Percentiles rank a stretch among this genome's conserved stretches.
These are phyloP conservation scores for Penicillium desertorum DNA, from an alignment of 495 filamentous ascomycete genomes.

Conservation along the genomic window DNA sequence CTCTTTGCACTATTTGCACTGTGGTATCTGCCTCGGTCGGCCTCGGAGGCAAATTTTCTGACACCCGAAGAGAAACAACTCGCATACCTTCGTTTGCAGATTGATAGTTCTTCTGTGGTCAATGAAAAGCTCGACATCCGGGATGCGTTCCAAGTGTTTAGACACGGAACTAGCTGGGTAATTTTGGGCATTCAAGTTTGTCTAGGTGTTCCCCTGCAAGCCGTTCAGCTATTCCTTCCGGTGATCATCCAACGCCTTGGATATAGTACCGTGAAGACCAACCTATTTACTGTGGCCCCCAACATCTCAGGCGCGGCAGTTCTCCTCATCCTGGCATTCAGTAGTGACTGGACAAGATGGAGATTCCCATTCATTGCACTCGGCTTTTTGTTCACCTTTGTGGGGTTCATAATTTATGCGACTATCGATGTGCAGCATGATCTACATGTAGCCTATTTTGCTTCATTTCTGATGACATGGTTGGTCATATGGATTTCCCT, in stretches of 20 bases:
- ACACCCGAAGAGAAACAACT: slow-evolving; percentile 60
- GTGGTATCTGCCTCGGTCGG: slow-evolving; percentile 64
- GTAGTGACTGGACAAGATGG: slow-evolving; percentile 58
- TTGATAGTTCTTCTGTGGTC: slow-evolving; percentile 66
- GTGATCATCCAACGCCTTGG: slow-evolving; percentile 65
- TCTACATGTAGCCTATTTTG: slow-evolving; percentile 66
- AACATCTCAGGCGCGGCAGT: slow-evolving; percentile 65
- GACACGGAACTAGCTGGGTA: slow-evolving; percentile 55
- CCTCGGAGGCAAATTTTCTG: slow-evolving; percentile 61
- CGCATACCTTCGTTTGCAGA: slow-evolving; percentile 66
- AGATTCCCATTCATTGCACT: slow-evolving; percentile 71
- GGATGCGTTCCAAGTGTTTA: slow-evolving; percentile 62
- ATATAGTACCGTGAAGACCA: slow-evolving; percentile 64
- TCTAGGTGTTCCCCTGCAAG: slow-evolving; percentile 69
- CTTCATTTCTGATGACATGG: slow-evolving; percentile 80
- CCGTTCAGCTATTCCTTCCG: slow-evolving; percentile 66
- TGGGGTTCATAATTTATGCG: slow-evolving; percentile 70
- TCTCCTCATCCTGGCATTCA: slow-evolving; percentile 64
- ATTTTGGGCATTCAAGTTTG: slow-evolving; percentile 69
- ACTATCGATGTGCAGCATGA: slow-evolving; percentile 55
- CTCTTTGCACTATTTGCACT: slow-evolving; percentile 62
- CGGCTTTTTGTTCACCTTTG: slow-evolving; percentile 67
- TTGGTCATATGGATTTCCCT: not conserved
- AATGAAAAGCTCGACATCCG: slow-evolving; percentile 66
- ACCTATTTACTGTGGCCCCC: slow-evolving; percentile 72